These are phyloP conservation scores for Chrysoporthe cubensis DNA, from an alignment of 2,329 filamentous ascomycete species.

Conservation along the genomic window DNA sequence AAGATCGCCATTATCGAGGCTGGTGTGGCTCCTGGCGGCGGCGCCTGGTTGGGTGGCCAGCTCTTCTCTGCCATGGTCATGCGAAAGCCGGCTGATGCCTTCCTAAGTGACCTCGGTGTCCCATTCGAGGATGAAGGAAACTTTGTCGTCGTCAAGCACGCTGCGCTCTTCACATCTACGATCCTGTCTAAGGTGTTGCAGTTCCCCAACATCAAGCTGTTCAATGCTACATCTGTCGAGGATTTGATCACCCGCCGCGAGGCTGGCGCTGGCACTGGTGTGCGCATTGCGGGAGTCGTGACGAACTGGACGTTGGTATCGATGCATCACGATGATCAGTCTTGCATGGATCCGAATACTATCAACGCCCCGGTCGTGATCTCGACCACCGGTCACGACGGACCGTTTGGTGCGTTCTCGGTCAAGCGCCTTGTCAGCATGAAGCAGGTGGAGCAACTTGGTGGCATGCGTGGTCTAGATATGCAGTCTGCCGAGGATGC, in stretches of 20 bases:
- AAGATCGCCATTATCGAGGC: constrained; percentile 92
- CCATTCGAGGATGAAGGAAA: constrained; percentile 86
- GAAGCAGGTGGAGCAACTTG: constrained; percentile 79
- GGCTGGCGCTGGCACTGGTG: constrained; percentile 49
- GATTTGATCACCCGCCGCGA: constrained; percentile 83
- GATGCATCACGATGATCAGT: constrained; percentile 86
- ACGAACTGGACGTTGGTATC: constrained; percentile 95
- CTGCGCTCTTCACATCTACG: constrained; percentile 88
- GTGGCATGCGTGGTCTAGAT: constrained; percentile 90
- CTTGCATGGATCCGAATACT: constrained; percentile 96
- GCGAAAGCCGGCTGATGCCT: constrained; percentile 87
- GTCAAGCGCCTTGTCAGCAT: constrained; percentile 92
- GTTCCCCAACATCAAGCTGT: constrained; percentile 92
- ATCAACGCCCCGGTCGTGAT: constrained; percentile 91
- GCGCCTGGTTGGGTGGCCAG: constrained; percentile 91
- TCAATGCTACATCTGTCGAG: constrained; percentile 92
- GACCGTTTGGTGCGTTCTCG: constrained; percentile 86
- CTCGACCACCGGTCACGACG: constrained; percentile 90
- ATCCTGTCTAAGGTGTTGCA: constrained; percentile 80
- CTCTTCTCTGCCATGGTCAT: constrained; percentile 96
- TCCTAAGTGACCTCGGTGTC: constrained; percentile 79
- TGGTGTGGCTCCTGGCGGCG: constrained; percentile 82
- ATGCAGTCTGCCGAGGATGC: constrained; percentile 92
- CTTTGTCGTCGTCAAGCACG: constrained; percentile 93
- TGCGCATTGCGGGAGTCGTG: constrained; percentile 85